These are phyloP conservation scores for Chrysanthemum lavandulifolium DNA, from an alignment of 129 eudicot species.

Conservation along the genomic window DNA sequence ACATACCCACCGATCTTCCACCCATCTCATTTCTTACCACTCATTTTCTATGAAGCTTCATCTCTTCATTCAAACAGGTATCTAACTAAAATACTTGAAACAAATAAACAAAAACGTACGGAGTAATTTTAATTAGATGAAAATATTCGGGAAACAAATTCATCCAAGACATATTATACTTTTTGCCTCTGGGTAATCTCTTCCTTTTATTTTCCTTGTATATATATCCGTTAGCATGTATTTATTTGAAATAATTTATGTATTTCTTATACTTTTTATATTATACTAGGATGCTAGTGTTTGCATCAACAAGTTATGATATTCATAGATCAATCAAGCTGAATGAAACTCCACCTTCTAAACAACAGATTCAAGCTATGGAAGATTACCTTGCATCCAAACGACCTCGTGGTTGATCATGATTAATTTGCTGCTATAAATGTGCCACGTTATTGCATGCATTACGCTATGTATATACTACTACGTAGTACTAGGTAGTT, in stretches of 20 bases:
- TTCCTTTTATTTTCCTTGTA: not conserved
- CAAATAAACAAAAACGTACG: not conserved
- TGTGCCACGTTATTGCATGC: slow-evolving; percentile 21
- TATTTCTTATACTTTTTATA: not conserved
- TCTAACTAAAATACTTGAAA: not conserved
- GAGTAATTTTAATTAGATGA: slow-evolving; percentile 34
- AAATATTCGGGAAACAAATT: slow-evolving; percentile 54
- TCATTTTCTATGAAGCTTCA: too few relatives aligned
- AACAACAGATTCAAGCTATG: slow-evolving; percentile 57
- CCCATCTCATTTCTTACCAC: too few relatives aligned
- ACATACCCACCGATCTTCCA: too few relatives aligned
- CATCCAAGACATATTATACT: slow-evolving; percentile 56
- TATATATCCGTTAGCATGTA: not conserved
- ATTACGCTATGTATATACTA: not conserved
- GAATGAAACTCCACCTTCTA: slow-evolving; percentile 57
- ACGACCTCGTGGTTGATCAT: slow-evolving; percentile 39
- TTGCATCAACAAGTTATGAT: slow-evolving; percentile 63
- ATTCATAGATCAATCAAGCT: slow-evolving; percentile 76
- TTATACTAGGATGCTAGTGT: slow-evolving; percentile 45
- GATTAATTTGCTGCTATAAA: not conserved
- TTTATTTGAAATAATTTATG: not conserved
- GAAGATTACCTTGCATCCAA: slow-evolving; percentile 53
- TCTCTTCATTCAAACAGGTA: too few relatives aligned
- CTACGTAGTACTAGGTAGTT: not conserved
- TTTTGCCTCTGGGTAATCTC: slow-evolving; percentile 50